Evolutionary conservation across 2,329 filamentous ascomycete genomes (phyloP), one percentile per base, ranked within the genome.

Genomic region (Nemania serpens): DNA sequence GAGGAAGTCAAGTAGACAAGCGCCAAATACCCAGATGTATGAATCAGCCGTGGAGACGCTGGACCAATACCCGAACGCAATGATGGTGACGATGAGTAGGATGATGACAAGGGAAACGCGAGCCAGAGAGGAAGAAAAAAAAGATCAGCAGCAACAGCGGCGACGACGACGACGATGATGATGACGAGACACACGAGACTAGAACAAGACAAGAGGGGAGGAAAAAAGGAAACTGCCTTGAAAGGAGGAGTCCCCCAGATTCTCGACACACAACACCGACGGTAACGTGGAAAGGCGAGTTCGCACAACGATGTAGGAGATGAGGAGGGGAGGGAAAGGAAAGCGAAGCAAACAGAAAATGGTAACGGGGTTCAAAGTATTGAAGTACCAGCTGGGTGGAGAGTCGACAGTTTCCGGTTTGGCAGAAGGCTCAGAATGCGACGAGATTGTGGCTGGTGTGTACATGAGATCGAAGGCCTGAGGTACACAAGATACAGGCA

Each of bases 151-250:
- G 62, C 62, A 29, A 47, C 34, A 63, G 62, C 62, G 7, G 25
- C 25, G 25, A 29, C 25, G 25, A 29, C 25, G 50, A 66, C 58
- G 65, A 64, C 46, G 62, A 66, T 56, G 63, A 63, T 45, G 62
- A 75, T 65, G 70, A 74, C 61, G 64, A 71, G 69, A 73, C 68
- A 72, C 69, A 70, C 57, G 54, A 61, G 62, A 71, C 62, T 53
- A 66, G 62, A 68, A 70, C 62, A 52, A 68, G 61, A 68, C 54
- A 59, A 65, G 59, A 63, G 59, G 55, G 53, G 59, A 61, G 50
- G 63, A 66, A 66, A 72, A 75, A 76, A 75, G 75, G 75, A 78
- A 76, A 77, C 73, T 73, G 74, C 74, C 75, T 74, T 75, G 64
- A 74, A 76, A 73, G 70, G 70, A 76, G 72, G 71, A 74, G 71